These are phyloP conservation scores for Bryum argenteum DNA, from an alignment of 225 moss, liverwort and hornwort species.

Conservation along the genomic window DNA sequence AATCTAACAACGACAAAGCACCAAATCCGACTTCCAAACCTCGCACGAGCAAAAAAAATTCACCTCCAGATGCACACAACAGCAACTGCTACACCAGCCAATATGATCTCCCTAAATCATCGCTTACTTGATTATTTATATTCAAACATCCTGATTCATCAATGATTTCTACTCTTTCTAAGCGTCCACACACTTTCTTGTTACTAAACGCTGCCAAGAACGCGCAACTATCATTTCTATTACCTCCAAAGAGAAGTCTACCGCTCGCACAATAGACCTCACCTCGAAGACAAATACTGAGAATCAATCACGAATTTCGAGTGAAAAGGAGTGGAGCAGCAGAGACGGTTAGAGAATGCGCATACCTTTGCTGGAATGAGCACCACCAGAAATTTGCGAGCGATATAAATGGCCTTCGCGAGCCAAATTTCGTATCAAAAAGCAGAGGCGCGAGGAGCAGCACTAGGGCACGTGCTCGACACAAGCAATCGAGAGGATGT, in stretches of 20 bases:
- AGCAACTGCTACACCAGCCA: slow-evolving; percentile 9
- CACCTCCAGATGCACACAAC: too few species aligned
- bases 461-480: not conserved
- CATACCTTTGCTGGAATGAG: slow-evolving; percentile 10
- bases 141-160: not conserved
- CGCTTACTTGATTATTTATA: not conserved
- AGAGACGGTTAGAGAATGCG: slow-evolving; percentile 24
- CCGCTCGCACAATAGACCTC: not conserved
- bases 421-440: not conserved
- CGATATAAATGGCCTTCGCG: not conserved
- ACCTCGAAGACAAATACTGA: not conserved
- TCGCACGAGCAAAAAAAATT: not conserved
- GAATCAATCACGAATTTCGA: not conserved
- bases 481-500: not conserved
- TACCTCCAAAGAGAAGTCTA: slow-evolving; percentile 2
- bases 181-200: not conserved
- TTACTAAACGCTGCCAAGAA: not conserved
- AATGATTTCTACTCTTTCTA: not conserved
- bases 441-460: not conserved
- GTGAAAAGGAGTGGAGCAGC: not conserved
- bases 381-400: not conserved
- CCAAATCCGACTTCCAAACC: not conserved
- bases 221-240: not conserved
- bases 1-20: not conserved
- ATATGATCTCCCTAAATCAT: slow-evolving; percentile 3